These are phyloP conservation scores for Pseudisothecium myosuroides DNA, from an alignment of 225 moss, liverwort and hornwort genomes.

Conservation along the genomic window DNA sequence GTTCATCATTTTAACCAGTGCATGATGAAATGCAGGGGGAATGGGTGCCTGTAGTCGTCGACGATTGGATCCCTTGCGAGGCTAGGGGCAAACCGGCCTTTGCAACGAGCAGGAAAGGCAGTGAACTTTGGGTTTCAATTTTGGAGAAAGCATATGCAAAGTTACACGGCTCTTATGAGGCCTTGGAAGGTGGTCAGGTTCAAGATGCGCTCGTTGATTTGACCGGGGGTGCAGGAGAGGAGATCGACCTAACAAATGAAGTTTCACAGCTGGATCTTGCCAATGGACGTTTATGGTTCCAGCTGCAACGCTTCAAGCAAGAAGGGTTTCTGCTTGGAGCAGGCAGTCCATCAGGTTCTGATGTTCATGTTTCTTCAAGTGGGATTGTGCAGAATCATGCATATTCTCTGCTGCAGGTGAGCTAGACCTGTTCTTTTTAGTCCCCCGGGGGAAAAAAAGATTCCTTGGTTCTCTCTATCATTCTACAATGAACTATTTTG, in stretches of 20 bases:
- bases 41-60: slow-evolving; percentile 97
- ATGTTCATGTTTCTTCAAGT: slow-evolving; percentile 94
- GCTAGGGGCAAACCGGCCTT: slow-evolving; percentile 91
- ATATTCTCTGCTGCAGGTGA: slow-evolving; percentile 88
- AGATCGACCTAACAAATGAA: slow-evolving; percentile 82
- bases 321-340: slow-evolving; percentile 97
- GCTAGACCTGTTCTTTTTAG: not conserved
- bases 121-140: slow-evolving; percentile 95
- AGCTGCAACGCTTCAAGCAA: slow-evolving; percentile 92
- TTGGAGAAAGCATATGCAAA: slow-evolving; percentile 98
- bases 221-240: slow-evolving; percentile 98
- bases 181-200: slow-evolving; percentile 93
- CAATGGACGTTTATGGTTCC: slow-evolving; percentile 90
- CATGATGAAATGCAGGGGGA: slow-evolving; percentile 61
- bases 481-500: not conserved
- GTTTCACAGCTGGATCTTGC: slow-evolving; percentile 90
- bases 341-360: slow-evolving; percentile 97
- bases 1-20: not conserved
- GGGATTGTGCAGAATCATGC: slow-evolving; percentile 99
- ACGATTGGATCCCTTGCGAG: slow-evolving; percentile 99
- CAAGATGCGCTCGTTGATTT: slow-evolving; percentile 98
- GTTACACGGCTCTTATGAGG: slow-evolving; percentile 95
- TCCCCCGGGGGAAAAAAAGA: too few species aligned
- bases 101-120: slow-evolving; percentile 87
- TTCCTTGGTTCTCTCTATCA: not conserved